phyloP scores from a whole-genome alignment of 176 grass and related monocot species.

The Musa itinerans region DNA sequence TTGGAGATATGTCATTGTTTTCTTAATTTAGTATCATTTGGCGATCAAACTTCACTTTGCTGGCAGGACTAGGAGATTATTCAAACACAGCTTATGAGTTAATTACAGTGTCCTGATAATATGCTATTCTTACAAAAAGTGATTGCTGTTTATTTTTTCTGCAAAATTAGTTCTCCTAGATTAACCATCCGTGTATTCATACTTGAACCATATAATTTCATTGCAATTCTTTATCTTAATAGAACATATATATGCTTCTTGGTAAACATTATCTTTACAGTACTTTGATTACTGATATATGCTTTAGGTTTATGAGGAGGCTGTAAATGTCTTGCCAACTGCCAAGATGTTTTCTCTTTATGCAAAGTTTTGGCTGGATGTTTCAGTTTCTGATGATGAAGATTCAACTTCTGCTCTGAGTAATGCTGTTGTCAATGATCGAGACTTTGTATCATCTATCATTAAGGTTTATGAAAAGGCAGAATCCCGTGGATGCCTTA shows the following conservation, averaged over 20 bases:
- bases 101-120: not conserved
- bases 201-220: not conserved
- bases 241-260: not conserved
- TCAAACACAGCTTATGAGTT: not conserved
- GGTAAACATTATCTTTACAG: not conserved
- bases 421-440: slow-evolving; percentile 37
- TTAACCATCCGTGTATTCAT: not conserved
- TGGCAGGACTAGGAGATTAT: not conserved
- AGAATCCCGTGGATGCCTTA: slow-evolving; percentile 50
- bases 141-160: not conserved
- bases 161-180: not conserved
- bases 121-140: not conserved
- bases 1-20: not conserved
- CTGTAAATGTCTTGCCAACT: slow-evolving; percentile 55
- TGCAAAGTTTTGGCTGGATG: slow-evolving; percentile 65
- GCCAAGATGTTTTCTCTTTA: slow-evolving; percentile 82
- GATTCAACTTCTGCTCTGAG: slow-evolving; percentile 31
- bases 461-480: slow-evolving; percentile 62
- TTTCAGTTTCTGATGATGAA: slow-evolving; percentile 35
- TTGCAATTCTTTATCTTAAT: not conserved
- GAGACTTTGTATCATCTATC: slow-evolving; percentile 39
- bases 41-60: not conserved
- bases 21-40: not conserved
- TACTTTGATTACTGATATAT: not conserved
- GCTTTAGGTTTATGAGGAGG: slow-evolving; percentile 77